These are phyloP conservation scores for Hortiboletus rubellus DNA, from an alignment of 1,284 basidiomycete genomes.

Conservation along the genomic window DNA sequence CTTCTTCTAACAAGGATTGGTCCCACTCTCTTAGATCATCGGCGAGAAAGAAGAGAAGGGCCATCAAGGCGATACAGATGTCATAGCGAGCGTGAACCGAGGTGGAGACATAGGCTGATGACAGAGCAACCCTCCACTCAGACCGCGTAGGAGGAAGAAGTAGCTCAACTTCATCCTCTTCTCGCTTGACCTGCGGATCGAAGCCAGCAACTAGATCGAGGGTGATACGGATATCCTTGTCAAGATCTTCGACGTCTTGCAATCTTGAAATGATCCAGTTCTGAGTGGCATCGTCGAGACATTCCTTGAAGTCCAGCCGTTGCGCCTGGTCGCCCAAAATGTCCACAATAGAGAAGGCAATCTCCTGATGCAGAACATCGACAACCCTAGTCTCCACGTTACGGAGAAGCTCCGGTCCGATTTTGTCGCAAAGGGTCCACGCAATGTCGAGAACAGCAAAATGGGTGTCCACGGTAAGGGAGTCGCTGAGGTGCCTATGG, in stretches of 20 bases:
- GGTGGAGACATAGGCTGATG: constrained; percentile 58
- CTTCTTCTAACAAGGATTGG: constrained; percentile 63
- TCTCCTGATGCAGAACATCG: constrained; percentile 71
- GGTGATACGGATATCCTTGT: constrained; percentile 52
- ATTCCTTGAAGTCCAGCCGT: constrained; percentile 50
- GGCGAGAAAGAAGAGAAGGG: constrained; percentile 70
- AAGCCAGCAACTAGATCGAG: constrained; percentile 71
- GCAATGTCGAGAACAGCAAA: constrained; percentile 57
- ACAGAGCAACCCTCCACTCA: constrained; percentile 61
- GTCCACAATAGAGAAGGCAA: constrained; percentile 70
- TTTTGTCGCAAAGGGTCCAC: constrained; percentile 57
- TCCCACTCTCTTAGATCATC: constrained; percentile 63
- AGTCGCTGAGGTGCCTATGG: constrained; percentile 47
- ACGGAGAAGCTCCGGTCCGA: constrained; percentile 56
- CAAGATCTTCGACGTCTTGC: constrained; percentile 54
- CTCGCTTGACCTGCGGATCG: constrained; percentile 68
- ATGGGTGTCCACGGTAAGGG: constrained; percentile 46
- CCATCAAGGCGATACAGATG: constrained; percentile 61
- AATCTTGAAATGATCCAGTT: constrained; percentile 62
- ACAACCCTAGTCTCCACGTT: constrained; percentile 57
- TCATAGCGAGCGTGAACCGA: constrained; percentile 73
- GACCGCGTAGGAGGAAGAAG: constrained; percentile 54
- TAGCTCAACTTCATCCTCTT: constrained; percentile 64
- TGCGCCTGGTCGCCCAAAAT: constrained; percentile 66
- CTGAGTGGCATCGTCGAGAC: constrained; percentile 56